Evolutionary conservation across 768 basidiomycete species (phyloP).

Genomic region (Neoboletus magnificus): DNA sequence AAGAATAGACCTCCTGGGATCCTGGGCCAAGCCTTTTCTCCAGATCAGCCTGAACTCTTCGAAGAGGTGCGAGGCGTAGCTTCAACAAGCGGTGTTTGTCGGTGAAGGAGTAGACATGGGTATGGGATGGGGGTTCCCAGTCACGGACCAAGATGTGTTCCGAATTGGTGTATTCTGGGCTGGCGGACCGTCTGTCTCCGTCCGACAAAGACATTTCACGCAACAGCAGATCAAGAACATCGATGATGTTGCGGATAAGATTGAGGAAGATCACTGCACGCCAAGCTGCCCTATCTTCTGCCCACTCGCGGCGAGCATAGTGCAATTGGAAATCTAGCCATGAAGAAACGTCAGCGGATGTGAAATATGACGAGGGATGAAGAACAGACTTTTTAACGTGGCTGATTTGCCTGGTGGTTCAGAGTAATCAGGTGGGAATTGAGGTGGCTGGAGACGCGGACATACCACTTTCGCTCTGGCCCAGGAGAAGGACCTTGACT

Average conservation of each 20-base stretch:
- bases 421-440: slow-evolving; percentile 1
- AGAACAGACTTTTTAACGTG: slow-evolving; percentile 64
- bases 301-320: slow-evolving; percentile 68
- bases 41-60: slow-evolving; percentile 54
- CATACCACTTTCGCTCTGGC: slow-evolving; percentile 71
- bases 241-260: slow-evolving; percentile 69
- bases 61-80: slow-evolving; percentile 55
- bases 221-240: slow-evolving; percentile 53
- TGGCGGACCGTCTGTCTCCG: slow-evolving; percentile 17
- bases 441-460: slow-evolving; percentile 1
- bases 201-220: slow-evolving; percentile 50
- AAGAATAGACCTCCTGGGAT: slow-evolving; percentile 47
- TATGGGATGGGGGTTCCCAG: slow-evolving; percentile 10
- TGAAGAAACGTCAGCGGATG: neutral
- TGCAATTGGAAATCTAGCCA: slow-evolving; percentile 66
- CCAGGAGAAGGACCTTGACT: slow-evolving; percentile 71
- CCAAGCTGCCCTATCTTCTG: slow-evolving; percentile 67
- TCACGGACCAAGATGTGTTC: slow-evolving; percentile 11
- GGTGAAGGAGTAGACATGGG: slow-evolving; percentile 42
- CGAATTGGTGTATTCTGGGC: no score
- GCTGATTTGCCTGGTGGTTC: slow-evolving; percentile 64
- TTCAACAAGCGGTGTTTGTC: slow-evolving; percentile 61
- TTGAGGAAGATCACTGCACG: slow-evolving; percentile 75
- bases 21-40: slow-evolving; percentile 59
- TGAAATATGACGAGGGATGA: neutral